Base-by-base conservation (phyloP, 2,329 filamentous ascomycete species). In the Trichoderma aggressivum region DNA sequence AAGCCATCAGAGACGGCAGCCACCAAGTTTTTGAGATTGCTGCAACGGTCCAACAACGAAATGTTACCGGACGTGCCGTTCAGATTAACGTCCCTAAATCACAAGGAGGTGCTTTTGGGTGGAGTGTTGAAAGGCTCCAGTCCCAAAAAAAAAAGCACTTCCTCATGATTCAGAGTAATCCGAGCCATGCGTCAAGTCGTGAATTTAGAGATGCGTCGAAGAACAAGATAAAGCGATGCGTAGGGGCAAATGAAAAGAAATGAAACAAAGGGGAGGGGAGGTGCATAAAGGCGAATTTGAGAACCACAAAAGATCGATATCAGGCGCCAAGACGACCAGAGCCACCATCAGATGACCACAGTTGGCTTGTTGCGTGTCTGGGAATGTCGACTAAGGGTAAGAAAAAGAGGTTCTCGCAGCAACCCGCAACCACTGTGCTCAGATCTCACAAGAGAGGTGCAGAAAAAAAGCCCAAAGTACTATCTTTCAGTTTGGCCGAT, bases 181-280 rank as follows among this genome's bases (percentile, higher is more conserved):
- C 80, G 80, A 83, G 82, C 81, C 81, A 83, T 79, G 75, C 74
- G 74, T 79, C 72, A 80, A 79, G 75, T 79, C 77, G 76, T 79
- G 69, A 80, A 77, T 75, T 74, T 73, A 76, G 47, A 78, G 74
- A 79, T 77, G 75, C 76, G 79, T 82, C 80, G 79, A 82, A 83
- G 80, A 83, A 81, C 81, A 76, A 82, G 80, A 82, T 81, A 81
- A 77, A 81, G 78, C 78, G 79, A 77, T 79, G 80, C 76, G 77
- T 78, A 75, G 72, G 77, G 77, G 64, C 28, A 71, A 71, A 76
- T 74, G 67, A 73, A 74, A 76, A 71, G 67, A 34, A 61, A 72
- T 74, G 24, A 77, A 70, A 36, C 32, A 30, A 60, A 68, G 30
- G 28, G 58, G 16, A 30, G 18, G 43, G 74, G 74, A 76, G 75